Conservation (phyloP, 2,329 filamentous ascomycete genomes). For the Trichoderma pleuroti region DNA sequence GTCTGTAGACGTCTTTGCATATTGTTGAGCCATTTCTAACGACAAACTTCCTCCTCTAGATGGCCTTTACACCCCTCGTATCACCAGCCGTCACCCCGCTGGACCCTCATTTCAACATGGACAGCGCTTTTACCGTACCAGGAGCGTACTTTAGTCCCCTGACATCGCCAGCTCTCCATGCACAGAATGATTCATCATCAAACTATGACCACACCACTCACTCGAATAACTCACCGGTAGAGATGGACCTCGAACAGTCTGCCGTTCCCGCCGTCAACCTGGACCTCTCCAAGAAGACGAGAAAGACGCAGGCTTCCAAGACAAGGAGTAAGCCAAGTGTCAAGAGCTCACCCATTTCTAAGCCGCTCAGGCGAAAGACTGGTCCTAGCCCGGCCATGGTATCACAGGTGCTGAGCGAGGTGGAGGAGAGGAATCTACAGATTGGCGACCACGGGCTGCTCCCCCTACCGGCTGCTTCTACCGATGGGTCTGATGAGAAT, state of each 20-base stretch:
- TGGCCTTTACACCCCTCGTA: slow-evolving; percentile 75
- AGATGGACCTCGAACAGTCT: slow-evolving; percentile 52
- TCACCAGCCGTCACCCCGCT: slow-evolving; percentile 82
- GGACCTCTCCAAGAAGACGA: slow-evolving; percentile 50
- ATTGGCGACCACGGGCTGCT: slow-evolving; percentile 37
- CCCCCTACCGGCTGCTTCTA: slow-evolving; percentile 38
- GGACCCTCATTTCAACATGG: slow-evolving; percentile 64
- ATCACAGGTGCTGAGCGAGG: slow-evolving; percentile 52
- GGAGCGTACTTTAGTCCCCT: slow-evolving; percentile 78
- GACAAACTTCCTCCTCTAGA: slow-evolving; percentile 38
- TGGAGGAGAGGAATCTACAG: slow-evolving; percentile 41
- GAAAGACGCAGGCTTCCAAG: slow-evolving; percentile 52
- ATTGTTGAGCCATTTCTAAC: background rate
- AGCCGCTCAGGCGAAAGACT: slow-evolving; percentile 56
- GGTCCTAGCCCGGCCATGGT: slow-evolving; percentile 53
- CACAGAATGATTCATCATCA: slow-evolving; percentile 56
- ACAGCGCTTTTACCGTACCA: slow-evolving; percentile 58
- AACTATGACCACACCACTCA: slow-evolving; percentile 45
- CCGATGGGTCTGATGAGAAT: slow-evolving; percentile 61
- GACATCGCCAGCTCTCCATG: slow-evolving; percentile 75
- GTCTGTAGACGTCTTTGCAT: background rate
- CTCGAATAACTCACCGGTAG: slow-evolving; percentile 52
- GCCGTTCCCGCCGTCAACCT: slow-evolving; percentile 40
- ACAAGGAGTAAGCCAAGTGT: slow-evolving; percentile 51
- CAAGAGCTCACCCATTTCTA: slow-evolving; percentile 70